Base-by-base conservation (phyloP, 2,329 filamentous ascomycete species). In the Neophaeococcomyces aloes region DNA sequence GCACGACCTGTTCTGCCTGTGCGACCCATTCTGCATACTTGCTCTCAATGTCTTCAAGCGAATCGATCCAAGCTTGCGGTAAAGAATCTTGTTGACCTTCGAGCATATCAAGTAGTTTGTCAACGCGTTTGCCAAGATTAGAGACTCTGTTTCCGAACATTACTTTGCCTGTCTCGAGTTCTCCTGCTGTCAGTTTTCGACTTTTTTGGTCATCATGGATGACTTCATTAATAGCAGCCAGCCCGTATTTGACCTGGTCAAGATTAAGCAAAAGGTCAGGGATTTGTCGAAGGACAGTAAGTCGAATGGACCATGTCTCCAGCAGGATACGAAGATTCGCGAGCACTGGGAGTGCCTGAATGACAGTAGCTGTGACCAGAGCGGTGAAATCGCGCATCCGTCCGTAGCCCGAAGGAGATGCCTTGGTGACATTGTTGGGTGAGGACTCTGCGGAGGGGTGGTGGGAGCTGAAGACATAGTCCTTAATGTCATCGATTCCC, bases 381-480 rank as follows among this genome's bases (percentile, higher is more conserved):
- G 89, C 86, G 7, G 86, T 88, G 56, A 94, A 78, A 61, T 96
- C 91, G 55, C 91, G 87, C 70, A 96, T 77, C 48, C 75, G 79
- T 49, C 75, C 76, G 61, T 84, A 84, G 32, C 69, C 63, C 44
- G 63, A 57, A 42, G 61, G 57, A 53, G 66, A 61, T 63, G 64
- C 35, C 58, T 61, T 43, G 44, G 56, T 66, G 56, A 50, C 70
- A 61, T 36, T 38, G 29, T 4, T 33, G 15, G 33, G 15, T 10
- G 29, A n/a, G 35, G 38, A 69, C 45, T 75, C 79, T 52, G 68
- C 68, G 6, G 73, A 75, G 51, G 80, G 66, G 59, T 83, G 80
- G 66, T 94, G 84, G 56, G 84, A 84, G 61, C 82, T 79, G 50
- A 95, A 68, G 53, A 95, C 83, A 57, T 89, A 84, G 34, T 75